These are phyloP conservation scores for Gastrolobium villosum DNA, from an alignment of 306 rosid species.

Conservation along the genomic window DNA sequence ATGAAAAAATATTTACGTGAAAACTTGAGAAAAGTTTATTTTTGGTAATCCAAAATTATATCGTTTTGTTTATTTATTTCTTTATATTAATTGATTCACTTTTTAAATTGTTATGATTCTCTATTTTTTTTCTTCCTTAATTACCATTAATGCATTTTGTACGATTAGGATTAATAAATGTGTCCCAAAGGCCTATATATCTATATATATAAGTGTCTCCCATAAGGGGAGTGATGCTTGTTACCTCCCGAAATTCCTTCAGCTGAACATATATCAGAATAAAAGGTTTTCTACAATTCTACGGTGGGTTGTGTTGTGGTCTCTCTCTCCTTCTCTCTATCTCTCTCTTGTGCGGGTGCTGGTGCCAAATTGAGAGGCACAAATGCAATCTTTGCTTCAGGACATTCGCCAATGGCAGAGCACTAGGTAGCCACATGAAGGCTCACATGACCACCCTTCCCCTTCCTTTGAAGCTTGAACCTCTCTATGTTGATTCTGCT, in stretches of 20 bases:
- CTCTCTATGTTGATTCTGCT: constrained; percentile 5
- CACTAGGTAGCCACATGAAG: constrained; percentile 90
- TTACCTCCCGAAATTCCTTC: constrained; percentile 64
- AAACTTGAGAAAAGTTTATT: no score
- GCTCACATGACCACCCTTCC: constrained; percentile 75
- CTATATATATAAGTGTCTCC: constrained; percentile 57
- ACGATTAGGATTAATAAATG: no score
- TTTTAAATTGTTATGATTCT: no score
- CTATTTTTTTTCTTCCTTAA: no score
- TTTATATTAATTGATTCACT: no score
- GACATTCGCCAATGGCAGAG: constrained; percentile 75
- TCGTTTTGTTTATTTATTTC: no score
- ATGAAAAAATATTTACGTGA: no score
- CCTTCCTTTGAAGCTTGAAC: constrained; percentile 61
- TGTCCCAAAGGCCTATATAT: no score
- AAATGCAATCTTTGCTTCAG: constrained; percentile 85
- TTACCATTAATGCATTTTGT: no score
- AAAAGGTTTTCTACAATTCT: neutral
- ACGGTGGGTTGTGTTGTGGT: constrained; percentile 16
- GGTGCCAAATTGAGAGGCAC: constrained; percentile 76
- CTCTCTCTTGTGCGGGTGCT: no score
- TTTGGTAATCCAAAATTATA: no score
- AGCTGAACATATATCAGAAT: constrained; percentile 31
- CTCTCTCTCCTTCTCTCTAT: neutral
- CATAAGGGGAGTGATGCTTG: constrained; percentile 82